phyloP scores from a whole-genome alignment of 345 rosid species.

The Salix udensis region DNA sequence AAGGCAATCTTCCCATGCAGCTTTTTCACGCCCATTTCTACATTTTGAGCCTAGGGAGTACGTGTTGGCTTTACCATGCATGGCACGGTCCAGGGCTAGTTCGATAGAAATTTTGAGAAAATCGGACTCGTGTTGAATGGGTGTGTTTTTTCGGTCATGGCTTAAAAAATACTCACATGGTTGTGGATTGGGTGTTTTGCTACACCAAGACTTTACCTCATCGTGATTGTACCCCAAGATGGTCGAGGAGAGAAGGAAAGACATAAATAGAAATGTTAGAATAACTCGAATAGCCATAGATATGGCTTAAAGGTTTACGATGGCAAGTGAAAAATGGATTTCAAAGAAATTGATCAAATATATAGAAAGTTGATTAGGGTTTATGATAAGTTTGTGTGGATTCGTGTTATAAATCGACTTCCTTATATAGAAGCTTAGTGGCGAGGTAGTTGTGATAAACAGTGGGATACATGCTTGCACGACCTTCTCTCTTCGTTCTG shows the following conservation, averaged over 20 bases:
- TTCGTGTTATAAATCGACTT: neutral
- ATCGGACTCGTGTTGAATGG: constrained; percentile 30
- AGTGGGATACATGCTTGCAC: constrained; percentile 1
- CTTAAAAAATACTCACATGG: constrained; percentile 36
- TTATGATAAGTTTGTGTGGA: neutral
- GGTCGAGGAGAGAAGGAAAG: constrained; percentile 25
- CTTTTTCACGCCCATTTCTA: constrained; percentile 22
- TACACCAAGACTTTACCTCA: constrained; percentile 31
- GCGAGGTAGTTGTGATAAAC: neutral
- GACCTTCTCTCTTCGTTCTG: neutral
- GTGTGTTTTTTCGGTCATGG: constrained; percentile 7
- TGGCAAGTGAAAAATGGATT: neutral
- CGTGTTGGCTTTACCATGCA: constrained; percentile 3
- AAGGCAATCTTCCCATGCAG: constrained; percentile 35
- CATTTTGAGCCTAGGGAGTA: constrained; percentile 25
- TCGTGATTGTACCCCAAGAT: constrained; percentile 3
- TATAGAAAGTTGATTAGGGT: neutral
- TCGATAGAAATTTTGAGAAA: constrained; percentile 26
- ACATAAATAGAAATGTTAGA: constrained; percentile 22
- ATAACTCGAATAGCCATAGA: constrained; percentile 41
- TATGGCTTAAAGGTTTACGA: neutral
- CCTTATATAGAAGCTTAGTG: neutral
- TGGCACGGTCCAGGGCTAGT: constrained; percentile 24
- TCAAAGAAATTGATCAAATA: neutral
- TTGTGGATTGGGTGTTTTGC: constrained; percentile 32